Percentiles rank a stretch among this genome's conserved stretches.
phyloP scores from a whole-genome alignment of 1,284 basidiomycete genomes.

The Crepidotus sp. region DNA sequence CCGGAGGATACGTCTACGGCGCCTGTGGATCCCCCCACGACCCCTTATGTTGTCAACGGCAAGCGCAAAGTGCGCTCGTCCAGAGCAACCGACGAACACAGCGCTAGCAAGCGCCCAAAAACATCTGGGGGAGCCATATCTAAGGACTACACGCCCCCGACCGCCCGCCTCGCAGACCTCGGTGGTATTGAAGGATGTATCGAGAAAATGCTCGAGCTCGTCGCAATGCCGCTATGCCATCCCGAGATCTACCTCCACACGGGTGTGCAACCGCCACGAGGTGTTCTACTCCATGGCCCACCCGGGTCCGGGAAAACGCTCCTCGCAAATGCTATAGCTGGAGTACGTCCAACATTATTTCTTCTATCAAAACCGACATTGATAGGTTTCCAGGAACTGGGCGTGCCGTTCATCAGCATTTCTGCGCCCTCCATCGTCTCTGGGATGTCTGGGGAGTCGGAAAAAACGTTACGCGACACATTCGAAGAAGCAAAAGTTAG shows the following conservation, averaged over 20 bases:
- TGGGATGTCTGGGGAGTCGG: slow-evolving; percentile 96
- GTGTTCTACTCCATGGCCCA: slow-evolving; percentile 92
- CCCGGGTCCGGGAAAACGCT: slow-evolving; percentile 96
- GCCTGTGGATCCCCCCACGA: slow-evolving; percentile 14
- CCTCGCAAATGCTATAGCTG: slow-evolving; percentile 87
- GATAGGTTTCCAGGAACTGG: slow-evolving; percentile 58
- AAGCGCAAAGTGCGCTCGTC: slow-evolving; percentile 55
- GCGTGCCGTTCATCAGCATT: slow-evolving; percentile 87
- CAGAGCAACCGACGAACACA: slow-evolving; percentile 36
- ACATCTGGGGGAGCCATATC: slow-evolving; percentile 25
- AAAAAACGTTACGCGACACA: slow-evolving; percentile 90
- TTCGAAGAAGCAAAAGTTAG: slow-evolving; percentile 90
- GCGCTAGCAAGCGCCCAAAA: slow-evolving; percentile 44
- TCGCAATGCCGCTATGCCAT: slow-evolving; percentile 90
- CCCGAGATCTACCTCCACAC: slow-evolving; percentile 94
- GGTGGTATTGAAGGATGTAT: slow-evolving; percentile 83
- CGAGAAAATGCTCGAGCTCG: slow-evolving; percentile 91
- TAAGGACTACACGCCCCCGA: slow-evolving; percentile 61
- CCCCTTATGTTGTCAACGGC: slow-evolving; percentile 20
- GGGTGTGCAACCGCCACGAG: slow-evolving; percentile 86
- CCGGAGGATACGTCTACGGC: slow-evolving; percentile 2
- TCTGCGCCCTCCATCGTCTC: slow-evolving; percentile 94
- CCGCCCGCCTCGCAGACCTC: slow-evolving; percentile 71
- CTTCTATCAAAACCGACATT: neutral
- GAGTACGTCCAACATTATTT: slow-evolving; percentile 39